These are phyloP conservation scores for Aspergillus avenaceus DNA, from an alignment of 495 filamentous ascomycete species.

Conservation along the genomic window DNA sequence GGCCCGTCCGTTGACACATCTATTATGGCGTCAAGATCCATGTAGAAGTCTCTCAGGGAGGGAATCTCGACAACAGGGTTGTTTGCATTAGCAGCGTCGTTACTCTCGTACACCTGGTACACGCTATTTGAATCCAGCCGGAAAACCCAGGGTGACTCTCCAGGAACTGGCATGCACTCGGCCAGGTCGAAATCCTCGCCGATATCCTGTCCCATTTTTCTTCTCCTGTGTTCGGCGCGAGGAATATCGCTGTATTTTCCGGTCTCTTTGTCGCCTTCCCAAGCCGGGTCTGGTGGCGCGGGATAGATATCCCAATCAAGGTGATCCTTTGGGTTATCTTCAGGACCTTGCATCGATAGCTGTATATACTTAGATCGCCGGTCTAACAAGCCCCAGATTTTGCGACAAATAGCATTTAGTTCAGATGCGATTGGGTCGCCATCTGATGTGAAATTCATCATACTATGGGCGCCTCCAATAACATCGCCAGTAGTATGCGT, in stretches of 20 bases:
- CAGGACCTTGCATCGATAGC: slow-evolving; percentile 74
- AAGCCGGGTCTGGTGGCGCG: slow-evolving; percentile 81
- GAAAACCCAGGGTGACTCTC: slow-evolving; percentile 62
- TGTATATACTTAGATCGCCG: slow-evolving; percentile 85
- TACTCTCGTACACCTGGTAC: slow-evolving; percentile 79
- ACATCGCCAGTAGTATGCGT: slow-evolving; percentile 4
- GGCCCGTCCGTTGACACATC: slow-evolving; percentile 88
- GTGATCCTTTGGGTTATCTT: slow-evolving; percentile 83
- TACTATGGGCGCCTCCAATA: slow-evolving; percentile 6
- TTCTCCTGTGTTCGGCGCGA: slow-evolving; percentile 39
- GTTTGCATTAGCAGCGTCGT: slow-evolving; percentile 53
- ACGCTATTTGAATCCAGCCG: slow-evolving; percentile 77
- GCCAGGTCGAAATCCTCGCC: slow-evolving; percentile 86
- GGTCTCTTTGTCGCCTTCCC: slow-evolving; percentile 65
- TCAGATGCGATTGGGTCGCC: slow-evolving; percentile 70
- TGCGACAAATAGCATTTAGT: slow-evolving; percentile 77
- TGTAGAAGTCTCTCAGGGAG: slow-evolving; percentile 87
- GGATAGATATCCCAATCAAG: slow-evolving; percentile 87
- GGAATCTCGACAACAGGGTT: slow-evolving; percentile 76
- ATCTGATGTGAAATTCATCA: slow-evolving; percentile 13
- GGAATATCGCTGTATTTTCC: slow-evolving; percentile 10
- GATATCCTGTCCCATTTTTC: slow-evolving; percentile 88
- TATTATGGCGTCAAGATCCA: slow-evolving; percentile 85
- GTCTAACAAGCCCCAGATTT: slow-evolving; percentile 78
- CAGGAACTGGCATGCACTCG: slow-evolving; percentile 68